Conservation (phyloP, 2,329 filamentous ascomycete genomes). For the Epicoccum nigrum region DNA sequence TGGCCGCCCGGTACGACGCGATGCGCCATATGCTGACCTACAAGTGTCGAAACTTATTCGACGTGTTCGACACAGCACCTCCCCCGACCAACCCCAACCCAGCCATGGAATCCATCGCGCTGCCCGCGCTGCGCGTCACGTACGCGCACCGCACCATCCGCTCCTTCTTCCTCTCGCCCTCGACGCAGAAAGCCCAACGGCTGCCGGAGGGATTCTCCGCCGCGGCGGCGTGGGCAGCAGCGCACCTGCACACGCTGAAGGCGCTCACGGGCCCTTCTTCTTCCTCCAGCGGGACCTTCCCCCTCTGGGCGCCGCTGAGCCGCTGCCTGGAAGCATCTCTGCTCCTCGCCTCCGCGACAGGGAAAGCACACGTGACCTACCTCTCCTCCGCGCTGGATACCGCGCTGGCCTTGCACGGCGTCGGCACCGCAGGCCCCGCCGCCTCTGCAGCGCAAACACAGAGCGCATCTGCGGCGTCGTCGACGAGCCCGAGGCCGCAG, state of each 20-base stretch:
- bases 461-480: slow-evolving; percentile 1
- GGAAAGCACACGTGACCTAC: slow-evolving; percentile 32
- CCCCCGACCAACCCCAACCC: slow-evolving; percentile 3
- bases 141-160: slow-evolving; percentile 36
- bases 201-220: slow-evolving; percentile 20
- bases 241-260: slow-evolving; percentile 33
- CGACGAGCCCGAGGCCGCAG: neutral
- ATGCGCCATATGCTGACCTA: slow-evolving; percentile 26
- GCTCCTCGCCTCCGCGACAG: slow-evolving; percentile 19
- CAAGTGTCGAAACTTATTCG: slow-evolving; percentile 30
- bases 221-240: slow-evolving; percentile 32
- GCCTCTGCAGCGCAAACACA: neutral
- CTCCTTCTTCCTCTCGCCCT: slow-evolving; percentile 26
- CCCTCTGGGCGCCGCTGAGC: slow-evolving; percentile 29
- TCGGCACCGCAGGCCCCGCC: slow-evolving; percentile 3
- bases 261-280: slow-evolving; percentile 21
- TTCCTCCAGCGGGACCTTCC: slow-evolving; percentile 2
- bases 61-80: slow-evolving; percentile 27
- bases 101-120: neutral
- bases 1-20: slow-evolving; percentile 22
- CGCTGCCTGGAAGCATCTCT: slow-evolving; percentile 30
- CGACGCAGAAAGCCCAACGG: slow-evolving; percentile 15
- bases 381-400: slow-evolving; percentile 25
- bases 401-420: slow-evolving; percentile 20
- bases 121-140: slow-evolving; percentile 26